Base-by-base conservation (phyloP, 305 asterid genomes). In the Caryopteris hybrid region DNA sequence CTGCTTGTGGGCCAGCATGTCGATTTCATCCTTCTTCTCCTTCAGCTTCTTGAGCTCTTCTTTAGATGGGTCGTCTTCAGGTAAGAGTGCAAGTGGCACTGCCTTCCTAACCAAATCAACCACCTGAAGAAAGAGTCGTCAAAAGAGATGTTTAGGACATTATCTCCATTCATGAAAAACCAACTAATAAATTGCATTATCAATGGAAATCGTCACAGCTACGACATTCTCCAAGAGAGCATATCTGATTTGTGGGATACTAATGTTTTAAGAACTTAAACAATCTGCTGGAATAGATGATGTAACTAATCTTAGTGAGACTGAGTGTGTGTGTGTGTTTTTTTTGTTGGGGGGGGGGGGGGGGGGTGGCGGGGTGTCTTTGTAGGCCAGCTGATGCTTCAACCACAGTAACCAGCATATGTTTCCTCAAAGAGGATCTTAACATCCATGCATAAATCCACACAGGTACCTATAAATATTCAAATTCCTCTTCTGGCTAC, bases 81-180 rank as follows among this genome's bases (percentile, higher is more conserved):
- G 86, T 72, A 88, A 62, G 66, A 95, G 98, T 5, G 89, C 75
- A 9, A 89, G 80, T 0, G 99, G 99, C 11, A 95, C 91, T 6
- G 96, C 99, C 75, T 72, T 88, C 60, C 96, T 81, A 20, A 95
- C 96, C 80, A 88, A 69, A 62, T 95, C 98, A 50, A 92, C 96
- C 67, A 95, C 96, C 99, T 92, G 86, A 66, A 79, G 18, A 65
- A 45, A 50, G 73, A 33, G 17, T n/a, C 42, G 13, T 5, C 1
- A 17, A 38, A 70, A 43, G 33, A 34, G 21, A 64, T 3, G 42
- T 68, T 38, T n/a, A 58, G 38, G 55, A 6, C 23, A 23, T 31
- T 36, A 58, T 31, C 11, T 39, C 52, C 50, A 17, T 18, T 8
- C 6, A 65, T 21, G 20, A 54, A 45, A 23, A 13, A 72, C 21